Conservation (phyloP, 2,329 filamentous ascomycete species). For the Beauveria rudraprayagi region DNA sequence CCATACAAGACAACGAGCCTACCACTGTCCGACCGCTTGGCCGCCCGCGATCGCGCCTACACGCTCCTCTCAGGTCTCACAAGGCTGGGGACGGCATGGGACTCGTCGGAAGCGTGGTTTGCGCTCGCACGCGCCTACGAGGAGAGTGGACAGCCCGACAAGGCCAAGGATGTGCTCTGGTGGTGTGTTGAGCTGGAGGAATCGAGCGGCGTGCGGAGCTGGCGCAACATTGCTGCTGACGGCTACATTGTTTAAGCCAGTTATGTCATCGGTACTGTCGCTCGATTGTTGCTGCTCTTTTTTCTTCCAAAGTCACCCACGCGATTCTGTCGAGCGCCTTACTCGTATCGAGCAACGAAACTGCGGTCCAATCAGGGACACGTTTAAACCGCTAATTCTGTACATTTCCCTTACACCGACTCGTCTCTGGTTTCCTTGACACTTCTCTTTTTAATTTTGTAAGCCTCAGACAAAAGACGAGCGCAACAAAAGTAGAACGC, state of each 20-base stretch:
- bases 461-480: too few relatives aligned
- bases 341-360: not conserved
- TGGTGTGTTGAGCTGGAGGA: slow-evolving; percentile 97
- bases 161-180: slow-evolving; percentile 89
- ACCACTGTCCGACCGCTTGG: slow-evolving; percentile 71
- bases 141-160: slow-evolving; percentile 73
- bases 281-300: not conserved
- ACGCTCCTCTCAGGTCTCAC: slow-evolving; percentile 75
- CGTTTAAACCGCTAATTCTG: not conserved
- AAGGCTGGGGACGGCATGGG: slow-evolving; percentile 81
- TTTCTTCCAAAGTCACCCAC: not conserved
- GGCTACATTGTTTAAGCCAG: slow-evolving; percentile 48
- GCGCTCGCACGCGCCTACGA: slow-evolving; percentile 81
- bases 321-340: not conserved
- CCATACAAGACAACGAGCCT: slow-evolving; percentile 53
- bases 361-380: not conserved
- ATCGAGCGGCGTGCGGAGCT: slow-evolving; percentile 66
- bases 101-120: slow-evolving; percentile 89
- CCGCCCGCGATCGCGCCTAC: slow-evolving; percentile 82
- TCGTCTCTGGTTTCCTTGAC: not conserved
- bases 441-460: not conserved
- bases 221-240: slow-evolving; percentile 61
- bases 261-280: not conserved
- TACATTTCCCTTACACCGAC: not conserved
- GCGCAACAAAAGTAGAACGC: too few relatives aligned